Base-by-base conservation (phyloP, 306 rosid species). In the Crotalaria pallida region DNA sequence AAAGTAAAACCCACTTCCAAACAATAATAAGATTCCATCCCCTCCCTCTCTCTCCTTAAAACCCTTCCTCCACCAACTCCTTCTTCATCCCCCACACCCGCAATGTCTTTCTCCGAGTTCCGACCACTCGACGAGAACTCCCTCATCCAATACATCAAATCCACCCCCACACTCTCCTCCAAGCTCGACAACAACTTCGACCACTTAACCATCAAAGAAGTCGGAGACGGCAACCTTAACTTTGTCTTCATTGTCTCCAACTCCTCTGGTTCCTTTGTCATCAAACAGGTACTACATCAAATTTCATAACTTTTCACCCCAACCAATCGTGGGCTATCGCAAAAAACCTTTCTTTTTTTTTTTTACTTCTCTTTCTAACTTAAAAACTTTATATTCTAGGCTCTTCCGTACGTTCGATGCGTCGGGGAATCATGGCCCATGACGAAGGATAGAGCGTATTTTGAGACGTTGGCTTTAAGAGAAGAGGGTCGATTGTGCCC, bases 391-490 rank as follows among this genome's bases (percentile, higher is more conserved):
- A 11, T 71, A 58, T 67, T 74, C 21, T 45, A 90, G 98, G 98
- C 98, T 67, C 78, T 90, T 12, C 97, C 97, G 2, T 94, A 94
- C 58, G 3, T 94, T 22, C 98, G 97, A 47, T 84, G 81, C 81
- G 84, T 90, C 5, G 98, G 98, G 18, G 98, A 94, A 68, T 88
- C 97, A 57, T 94, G 98, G 98, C 96, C 96, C 1, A 87, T 94
- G 92, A 87, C 97, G 0, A 94, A 80, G 83, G 98, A 94, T 67
- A 81, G 97, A 75, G 96, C 97, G 0, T 90, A 94, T 66, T 94
- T 90, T 82, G 98, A 90, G 86, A 66, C 92, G 1, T 15, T 80
- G 75, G 70, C 91, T 2, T 76, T 92, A 45, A 85, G 59, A 71
- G 77, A 81, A 59, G 76, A 74, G 48, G 74, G 58, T 36, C 81